phyloP scores from a whole-genome alignment of 345 rosid genomes.

The Populus ilicifolia region DNA sequence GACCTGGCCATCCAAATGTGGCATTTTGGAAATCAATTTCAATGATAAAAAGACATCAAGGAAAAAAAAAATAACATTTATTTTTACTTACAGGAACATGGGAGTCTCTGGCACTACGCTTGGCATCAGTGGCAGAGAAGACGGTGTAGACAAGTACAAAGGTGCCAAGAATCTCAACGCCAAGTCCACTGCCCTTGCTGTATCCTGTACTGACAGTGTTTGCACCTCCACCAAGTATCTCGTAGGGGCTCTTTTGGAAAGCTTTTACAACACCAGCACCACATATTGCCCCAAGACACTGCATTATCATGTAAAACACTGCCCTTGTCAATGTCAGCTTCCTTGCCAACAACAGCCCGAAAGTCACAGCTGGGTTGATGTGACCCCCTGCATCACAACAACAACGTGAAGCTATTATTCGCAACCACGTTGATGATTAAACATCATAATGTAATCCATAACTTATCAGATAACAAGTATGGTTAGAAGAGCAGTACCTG shows the following conservation, averaged over 20 bases:
- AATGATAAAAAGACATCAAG: neutral
- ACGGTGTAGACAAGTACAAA: constrained; percentile 20
- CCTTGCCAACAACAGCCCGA: constrained; percentile 19
- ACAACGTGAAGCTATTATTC: neutral
- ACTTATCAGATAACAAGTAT: neutral
- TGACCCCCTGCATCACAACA: constrained; percentile 17
- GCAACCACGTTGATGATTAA: neutral
- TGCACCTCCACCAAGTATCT: constrained; percentile 20
- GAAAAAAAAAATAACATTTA: neutral
- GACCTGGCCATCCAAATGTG: constrained; percentile 22
- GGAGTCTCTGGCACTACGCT: constrained; percentile 21
- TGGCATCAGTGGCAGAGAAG: constrained; percentile 14
- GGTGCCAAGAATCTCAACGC: constrained; percentile 20
- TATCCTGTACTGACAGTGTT: constrained; percentile 8
- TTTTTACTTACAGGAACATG: constrained; percentile 16
- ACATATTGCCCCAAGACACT: constrained; percentile 20
- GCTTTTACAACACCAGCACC: constrained; percentile 17
- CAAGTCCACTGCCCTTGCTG: constrained; percentile 13
- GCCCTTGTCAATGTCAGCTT: constrained; percentile 19
- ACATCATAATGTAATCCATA: neutral
- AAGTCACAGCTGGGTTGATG: constrained; percentile 22
- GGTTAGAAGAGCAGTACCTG: neutral
- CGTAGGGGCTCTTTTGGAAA: constrained; percentile 3
- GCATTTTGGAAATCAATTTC: neutral
- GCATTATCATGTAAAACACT: constrained; percentile 22